Percentiles rank a stretch among this genome's conserved stretches.
These are phyloP conservation scores for Murraya paniculata DNA, from an alignment of 345 rosid species.

Conservation along the genomic window DNA sequence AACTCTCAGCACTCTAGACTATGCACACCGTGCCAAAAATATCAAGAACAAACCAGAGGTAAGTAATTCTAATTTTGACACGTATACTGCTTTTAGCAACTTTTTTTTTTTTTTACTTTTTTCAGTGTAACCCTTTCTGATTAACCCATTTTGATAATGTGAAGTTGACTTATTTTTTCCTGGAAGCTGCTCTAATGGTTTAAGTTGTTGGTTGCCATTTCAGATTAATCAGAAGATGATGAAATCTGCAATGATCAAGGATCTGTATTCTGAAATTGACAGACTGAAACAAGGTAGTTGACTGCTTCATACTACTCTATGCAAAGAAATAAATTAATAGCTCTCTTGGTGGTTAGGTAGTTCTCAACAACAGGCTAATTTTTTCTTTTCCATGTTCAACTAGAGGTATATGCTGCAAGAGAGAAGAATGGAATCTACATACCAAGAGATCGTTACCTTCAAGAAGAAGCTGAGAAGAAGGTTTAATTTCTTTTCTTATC, in stretches of 20 bases:
- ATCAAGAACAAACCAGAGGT: slow-evolving; percentile 99
- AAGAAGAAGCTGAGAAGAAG: slow-evolving; percentile 97
- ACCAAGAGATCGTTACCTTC: slow-evolving; percentile 87
- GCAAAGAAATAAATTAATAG: neutral
- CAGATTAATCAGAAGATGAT: slow-evolving; percentile 99
- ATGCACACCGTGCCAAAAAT: slow-evolving; percentile 99
- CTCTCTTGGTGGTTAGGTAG: neutral
- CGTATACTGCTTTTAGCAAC: neutral
- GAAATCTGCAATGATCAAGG: slow-evolving; percentile 98
- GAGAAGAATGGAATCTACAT: slow-evolving; percentile 98
- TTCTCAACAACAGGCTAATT: slow-evolving; percentile 6
- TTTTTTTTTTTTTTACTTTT: slow-evolving; percentile 19
- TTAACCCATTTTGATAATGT: neutral
- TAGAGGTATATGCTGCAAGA: slow-evolving; percentile 97
- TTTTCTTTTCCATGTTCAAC: slow-evolving; percentile 7
- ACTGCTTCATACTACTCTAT: slow-evolving; percentile 13
- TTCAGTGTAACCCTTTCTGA: neutral
- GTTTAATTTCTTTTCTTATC: slow-evolving; percentile 30
- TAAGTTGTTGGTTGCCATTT: slow-evolving; percentile 12
- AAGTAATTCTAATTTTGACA: slow-evolving; percentile 16
- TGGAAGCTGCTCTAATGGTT: slow-evolving; percentile 16
- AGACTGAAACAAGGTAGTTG: slow-evolving; percentile 86
- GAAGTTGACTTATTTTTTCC: slow-evolving; percentile 12
- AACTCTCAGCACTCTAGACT: slow-evolving; percentile 95
- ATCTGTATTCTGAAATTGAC: slow-evolving; percentile 96